Base-by-base conservation (phyloP, 371 early-diverging fungal species). In the Parasitella parasitica region DNA sequence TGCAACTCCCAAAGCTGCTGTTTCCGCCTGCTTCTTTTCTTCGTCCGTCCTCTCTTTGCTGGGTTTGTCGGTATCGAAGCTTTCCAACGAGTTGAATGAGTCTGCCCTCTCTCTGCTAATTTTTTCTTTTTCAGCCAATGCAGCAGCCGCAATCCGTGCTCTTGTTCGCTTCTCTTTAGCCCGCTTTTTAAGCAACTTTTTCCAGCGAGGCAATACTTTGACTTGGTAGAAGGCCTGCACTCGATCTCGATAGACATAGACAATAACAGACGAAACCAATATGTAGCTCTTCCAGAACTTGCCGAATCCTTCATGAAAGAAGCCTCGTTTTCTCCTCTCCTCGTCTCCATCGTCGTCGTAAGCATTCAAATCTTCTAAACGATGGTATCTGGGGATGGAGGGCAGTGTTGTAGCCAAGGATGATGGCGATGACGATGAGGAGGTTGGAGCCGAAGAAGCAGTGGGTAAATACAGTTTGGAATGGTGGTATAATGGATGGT, bases 211-310 rank as follows among this genome's bases (percentile, higher is more conserved):
- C 1, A 63, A 28, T 6, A 70, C 58, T 22, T 66, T 62, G 18
- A 55, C 57, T 20, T 57, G 37, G 55, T 66, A 73, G 39, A 75
- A 59, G 6, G 53, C 50, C 9, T 32, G 20, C 15, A 70, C 22
- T 6, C 56, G 71, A 18, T 60, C 66, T 16, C 77, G 71, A 32
- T 66, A 66, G 28, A 66, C 50, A 61, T 77, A 80, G 2, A 57
- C 54, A 20, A 67, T 49, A 4, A 66, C 63, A 8, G 61, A 39
- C 3, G 71, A 12, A 0, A 69, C 35, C 0, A 77, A 22, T 5
- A 77, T 15, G 52, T 66, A 77, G 1, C 70, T 68, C n/a, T 73
- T 75, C 77, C 77, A 80, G 38, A 72, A 72, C 37, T 56, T 55
- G 9, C 73, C 76, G n/a, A 60, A 30, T 6, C 72, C 72, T 27